Percentiles rank a stretch among this genome's conserved stretches.
phyloP scores from a whole-genome alignment of 164 flowering plant species.

The Platanus orientalis region DNA sequence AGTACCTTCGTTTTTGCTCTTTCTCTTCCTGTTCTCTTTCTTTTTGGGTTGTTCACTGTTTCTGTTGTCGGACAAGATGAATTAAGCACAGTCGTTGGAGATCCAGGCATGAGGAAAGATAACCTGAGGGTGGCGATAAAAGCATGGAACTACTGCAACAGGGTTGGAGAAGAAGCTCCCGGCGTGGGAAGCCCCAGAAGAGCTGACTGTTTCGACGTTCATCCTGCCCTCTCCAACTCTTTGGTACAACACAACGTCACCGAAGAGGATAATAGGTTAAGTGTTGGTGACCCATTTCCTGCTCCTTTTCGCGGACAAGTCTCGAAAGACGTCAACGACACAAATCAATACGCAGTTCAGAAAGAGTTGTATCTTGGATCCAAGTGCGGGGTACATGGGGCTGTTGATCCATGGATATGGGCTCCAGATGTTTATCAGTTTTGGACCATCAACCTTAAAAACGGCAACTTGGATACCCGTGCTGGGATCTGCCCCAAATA shows the following conservation, averaged over 20 bases:
- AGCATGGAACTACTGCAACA: conserved; percentile 73
- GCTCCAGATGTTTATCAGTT: not conserved
- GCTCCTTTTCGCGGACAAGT: not conserved
- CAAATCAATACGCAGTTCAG: conserved; percentile 2
- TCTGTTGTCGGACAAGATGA: too few species aligned
- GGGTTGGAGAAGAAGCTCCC: conserved; percentile 61
- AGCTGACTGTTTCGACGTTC: conserved; percentile 57
- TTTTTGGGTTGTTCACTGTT: too few species aligned
- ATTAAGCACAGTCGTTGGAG: too few species aligned
- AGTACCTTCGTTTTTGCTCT: too few species aligned
- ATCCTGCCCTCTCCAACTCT: too few species aligned
- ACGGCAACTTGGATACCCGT: too few species aligned
- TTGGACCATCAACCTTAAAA: too few species aligned
- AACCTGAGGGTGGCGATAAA: too few species aligned
- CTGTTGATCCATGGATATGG: not conserved
- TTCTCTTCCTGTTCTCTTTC: too few species aligned
- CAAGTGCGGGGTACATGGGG: conserved; percentile 9
- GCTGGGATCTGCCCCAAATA: conserved; percentile 12
- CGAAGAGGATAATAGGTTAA: conserved; percentile 6
- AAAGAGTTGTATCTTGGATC: conserved; percentile 9
- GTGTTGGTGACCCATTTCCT: not conserved
- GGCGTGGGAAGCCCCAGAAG: conserved; percentile 63
- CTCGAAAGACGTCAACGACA: not conserved
- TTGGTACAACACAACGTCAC: conserved; percentile 7
- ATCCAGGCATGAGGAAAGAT: too few species aligned